A percentile compares a stretch with the other conserved stretches of the same genome.
phyloP scores from a whole-genome alignment of 75 land plant species.

The Ceratopteris richardii region DNA sequence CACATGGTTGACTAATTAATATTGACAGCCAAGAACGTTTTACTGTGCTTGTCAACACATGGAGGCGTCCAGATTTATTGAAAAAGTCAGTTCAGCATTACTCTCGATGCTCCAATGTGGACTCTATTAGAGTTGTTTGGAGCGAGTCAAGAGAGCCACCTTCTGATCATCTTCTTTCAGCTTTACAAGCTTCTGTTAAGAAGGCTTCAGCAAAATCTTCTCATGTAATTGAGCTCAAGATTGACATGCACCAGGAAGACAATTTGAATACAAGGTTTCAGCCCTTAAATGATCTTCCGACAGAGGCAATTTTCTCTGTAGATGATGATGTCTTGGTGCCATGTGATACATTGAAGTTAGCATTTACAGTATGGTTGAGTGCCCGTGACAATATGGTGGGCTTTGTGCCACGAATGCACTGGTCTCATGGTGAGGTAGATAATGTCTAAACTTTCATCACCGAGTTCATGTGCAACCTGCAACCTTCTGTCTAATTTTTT shows the following conservation, averaged over 20 bases:
- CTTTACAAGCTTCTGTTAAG: slow-evolving; percentile 22
- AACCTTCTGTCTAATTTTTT: no score
- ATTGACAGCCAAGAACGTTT: slow-evolving; percentile 29
- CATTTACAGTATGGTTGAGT: slow-evolving; percentile 83
- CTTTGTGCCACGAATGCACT: slow-evolving; percentile 95
- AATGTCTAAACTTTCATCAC: no score
- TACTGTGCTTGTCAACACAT: slow-evolving; percentile 83
- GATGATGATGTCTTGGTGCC: slow-evolving; percentile 96
- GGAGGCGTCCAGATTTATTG: slow-evolving; percentile 83
- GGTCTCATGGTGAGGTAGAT: slow-evolving; percentile 57
- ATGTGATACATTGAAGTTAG: slow-evolving; percentile 72
- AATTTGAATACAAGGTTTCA: slow-evolving; percentile 91
- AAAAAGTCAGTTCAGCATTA: slow-evolving; percentile 86
- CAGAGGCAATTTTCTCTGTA: slow-evolving; percentile 86
- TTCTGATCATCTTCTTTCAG: slow-evolving; percentile 30
- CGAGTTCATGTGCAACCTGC: no score
- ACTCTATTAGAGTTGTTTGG: slow-evolving; percentile 90
- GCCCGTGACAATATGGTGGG: slow-evolving; percentile 97
- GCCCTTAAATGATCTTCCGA: slow-evolving; percentile 46
- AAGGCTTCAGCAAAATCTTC: slow-evolving; percentile 19
- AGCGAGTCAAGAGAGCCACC: slow-evolving; percentile 77
- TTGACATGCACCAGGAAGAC: slow-evolving; percentile 77
- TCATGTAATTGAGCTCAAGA: slow-evolving; percentile 38
- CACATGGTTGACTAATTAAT: neutral
- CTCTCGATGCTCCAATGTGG: slow-evolving; percentile 56